Conservation (phyloP, 371 early-diverging fungal species). For the Nematocida ironsii region DNA sequence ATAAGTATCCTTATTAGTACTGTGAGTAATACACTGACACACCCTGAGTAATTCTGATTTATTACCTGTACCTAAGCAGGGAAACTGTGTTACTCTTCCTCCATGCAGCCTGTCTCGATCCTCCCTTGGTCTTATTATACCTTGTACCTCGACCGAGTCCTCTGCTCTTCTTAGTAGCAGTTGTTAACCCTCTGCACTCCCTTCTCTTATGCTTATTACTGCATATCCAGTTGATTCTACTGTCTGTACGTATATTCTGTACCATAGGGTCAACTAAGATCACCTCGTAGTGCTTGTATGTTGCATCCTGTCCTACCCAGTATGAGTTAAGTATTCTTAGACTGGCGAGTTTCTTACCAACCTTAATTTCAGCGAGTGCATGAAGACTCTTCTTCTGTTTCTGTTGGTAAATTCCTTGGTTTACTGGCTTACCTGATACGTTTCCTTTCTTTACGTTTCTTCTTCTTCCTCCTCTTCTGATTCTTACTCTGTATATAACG, state of each 20-base stretch:
- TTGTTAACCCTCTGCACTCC: constrained; percentile 92
- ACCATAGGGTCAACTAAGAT: constrained; percentile 91
- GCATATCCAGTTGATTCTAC: constrained; percentile 96
- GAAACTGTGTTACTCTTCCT: constrained; percentile 74
- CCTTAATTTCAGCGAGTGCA: constrained; percentile 88
- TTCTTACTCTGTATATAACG: constrained; percentile 89
- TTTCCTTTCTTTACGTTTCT: constrained; percentile 86
- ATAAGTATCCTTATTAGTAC: too few relatives aligned
- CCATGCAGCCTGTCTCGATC: constrained; percentile 80
- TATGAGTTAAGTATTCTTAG: constrained; percentile 93
- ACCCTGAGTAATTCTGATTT: not conserved
- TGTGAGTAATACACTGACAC: not conserved
- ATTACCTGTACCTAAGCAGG: constrained; percentile 72
- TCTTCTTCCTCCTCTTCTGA: constrained; percentile 94
- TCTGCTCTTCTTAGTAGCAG: constrained; percentile 89
- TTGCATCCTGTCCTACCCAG: constrained; percentile 94
- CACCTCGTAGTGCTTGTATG: constrained; percentile 96
- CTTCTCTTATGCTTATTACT: constrained; percentile 92
- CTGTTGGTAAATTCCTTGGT: constrained; percentile 90
- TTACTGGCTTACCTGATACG: constrained; percentile 89
- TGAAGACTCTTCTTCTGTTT: constrained; percentile 87
- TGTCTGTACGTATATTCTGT: constrained; percentile 91
- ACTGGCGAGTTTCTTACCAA: constrained; percentile 85
- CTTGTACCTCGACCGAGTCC: constrained; percentile 90
- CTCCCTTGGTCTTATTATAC: constrained; percentile 94